These are phyloP conservation scores for Trichosanthes cucumerina DNA, from an alignment of 306 rosid genomes.

Conservation along the genomic window DNA sequence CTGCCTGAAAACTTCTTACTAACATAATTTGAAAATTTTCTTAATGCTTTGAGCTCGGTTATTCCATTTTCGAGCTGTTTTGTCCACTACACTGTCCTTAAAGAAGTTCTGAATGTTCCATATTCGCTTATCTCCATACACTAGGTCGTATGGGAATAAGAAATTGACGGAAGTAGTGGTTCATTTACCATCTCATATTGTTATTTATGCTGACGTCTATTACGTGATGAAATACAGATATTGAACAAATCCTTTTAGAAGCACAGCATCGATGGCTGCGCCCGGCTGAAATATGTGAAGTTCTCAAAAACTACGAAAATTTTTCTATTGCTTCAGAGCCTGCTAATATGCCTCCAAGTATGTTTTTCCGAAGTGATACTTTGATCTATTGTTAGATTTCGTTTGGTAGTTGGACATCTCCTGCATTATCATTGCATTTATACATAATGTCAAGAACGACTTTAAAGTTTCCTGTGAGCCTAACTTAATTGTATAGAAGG, in stretches of 20 bases:
- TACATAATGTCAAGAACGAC: neutral
- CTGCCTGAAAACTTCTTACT: neutral
- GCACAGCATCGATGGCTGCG: conserved; percentile 89
- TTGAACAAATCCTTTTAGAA: conserved; percentile 47
- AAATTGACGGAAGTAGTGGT: neutral
- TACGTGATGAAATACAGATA: conserved; percentile 37
- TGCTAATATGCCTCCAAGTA: conserved; percentile 62
- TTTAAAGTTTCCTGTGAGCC: neutral
- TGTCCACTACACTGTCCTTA: neutral
- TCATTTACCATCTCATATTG: neutral
- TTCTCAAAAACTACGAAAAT: conserved; percentile 44
- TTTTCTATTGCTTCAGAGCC: conserved; percentile 57
- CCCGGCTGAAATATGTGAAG: conserved; percentile 78
- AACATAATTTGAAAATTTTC: neutral
- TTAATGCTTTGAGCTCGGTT: neutral
- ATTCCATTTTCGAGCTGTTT: neutral
- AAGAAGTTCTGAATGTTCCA: neutral
- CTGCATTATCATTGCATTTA: conserved; percentile 1
- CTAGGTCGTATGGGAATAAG: neutral
- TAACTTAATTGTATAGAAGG: neutral
- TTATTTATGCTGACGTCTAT: conserved; percentile 7
- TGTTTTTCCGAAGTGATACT: conserved; percentile 10
- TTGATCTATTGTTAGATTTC: neutral
- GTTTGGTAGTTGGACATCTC: neutral
- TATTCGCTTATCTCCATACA: neutral